Percentiles rank a stretch among this genome's conserved stretches.
Conservation (phyloP, 305 asterid species). For the Nicotiana rustica region DNA sequence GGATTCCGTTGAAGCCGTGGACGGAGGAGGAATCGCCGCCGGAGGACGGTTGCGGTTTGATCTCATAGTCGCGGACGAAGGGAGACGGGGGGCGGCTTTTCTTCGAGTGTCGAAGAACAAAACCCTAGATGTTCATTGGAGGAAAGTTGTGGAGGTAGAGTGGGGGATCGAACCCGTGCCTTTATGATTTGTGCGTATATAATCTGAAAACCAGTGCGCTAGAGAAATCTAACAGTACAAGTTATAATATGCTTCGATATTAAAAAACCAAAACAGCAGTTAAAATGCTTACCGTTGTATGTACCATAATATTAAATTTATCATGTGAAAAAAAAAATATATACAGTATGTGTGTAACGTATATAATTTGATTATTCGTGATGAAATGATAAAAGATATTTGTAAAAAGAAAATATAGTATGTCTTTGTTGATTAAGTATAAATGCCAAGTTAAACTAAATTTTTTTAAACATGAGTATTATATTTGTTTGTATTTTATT, state of each 20-base stretch:
- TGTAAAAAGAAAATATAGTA: no score
- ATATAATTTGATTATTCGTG: no score
- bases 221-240: neutral
- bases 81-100: neutral
- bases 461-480: no score
- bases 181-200: neutral
- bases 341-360: no score
- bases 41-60: conserved; percentile 9
- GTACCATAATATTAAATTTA: no score
- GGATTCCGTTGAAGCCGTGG: conserved; percentile 40
- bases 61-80: neutral
- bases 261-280: neutral
- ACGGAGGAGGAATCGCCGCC: conserved; percentile 16
- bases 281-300: no score
- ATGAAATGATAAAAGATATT: no score
- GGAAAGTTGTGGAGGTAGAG: neutral
- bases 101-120: neutral
- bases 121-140: conserved; percentile 29
- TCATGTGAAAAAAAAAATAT: no score
- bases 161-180: conserved; percentile 11
- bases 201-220: conserved; percentile 20
- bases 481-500: no score
- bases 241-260: neutral
- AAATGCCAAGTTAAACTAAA: no score
- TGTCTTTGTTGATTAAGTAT: no score